phyloP scores from a whole-genome alignment of 148 eudicot genomes.

The Chenopodium quinoa region DNA sequence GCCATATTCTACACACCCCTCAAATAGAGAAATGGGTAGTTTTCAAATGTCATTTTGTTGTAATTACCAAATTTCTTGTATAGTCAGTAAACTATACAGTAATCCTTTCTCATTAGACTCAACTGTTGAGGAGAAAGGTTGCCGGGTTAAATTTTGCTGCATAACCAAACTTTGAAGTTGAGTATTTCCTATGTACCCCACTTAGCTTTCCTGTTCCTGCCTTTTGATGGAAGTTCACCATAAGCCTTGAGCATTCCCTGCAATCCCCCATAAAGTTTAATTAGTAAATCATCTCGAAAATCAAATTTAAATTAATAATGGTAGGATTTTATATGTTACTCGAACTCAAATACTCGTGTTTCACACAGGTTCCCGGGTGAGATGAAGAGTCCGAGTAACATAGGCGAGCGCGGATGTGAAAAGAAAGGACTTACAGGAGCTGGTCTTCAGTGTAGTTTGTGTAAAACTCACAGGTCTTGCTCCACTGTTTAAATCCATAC shows the following conservation, averaged over 20 bases:
- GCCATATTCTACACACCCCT: background rate
- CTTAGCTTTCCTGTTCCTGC: conserved; percentile 79
- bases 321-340: background rate
- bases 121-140: conserved; percentile 40
- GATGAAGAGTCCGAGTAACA: background rate
- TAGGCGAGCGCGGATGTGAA: background rate
- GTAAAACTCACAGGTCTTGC: conserved; percentile 65
- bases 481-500: conserved; percentile 66
- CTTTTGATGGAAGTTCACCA: conserved; percentile 62
- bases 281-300: background rate
- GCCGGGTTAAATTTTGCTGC: conserved; percentile 71
- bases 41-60: background rate
- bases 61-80: conserved; percentile 23
- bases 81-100: conserved; percentile 36
- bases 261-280: background rate
- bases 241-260: conserved; percentile 77
- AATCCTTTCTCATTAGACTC: background rate
- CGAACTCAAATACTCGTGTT: background rate
- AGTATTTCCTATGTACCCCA: conserved; percentile 75
- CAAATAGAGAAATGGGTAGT: background rate
- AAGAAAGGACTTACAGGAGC: conserved; percentile 51
- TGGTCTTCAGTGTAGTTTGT: conserved; percentile 58
- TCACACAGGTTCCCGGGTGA: no score
- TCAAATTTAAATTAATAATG: background rate
- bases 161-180: conserved; percentile 65